Percentiles rank a stretch among this genome's conserved stretches.
Evolutionary conservation across 257 asterid species (phyloP).

Genomic region (Galeopsis tetrahit): DNA sequence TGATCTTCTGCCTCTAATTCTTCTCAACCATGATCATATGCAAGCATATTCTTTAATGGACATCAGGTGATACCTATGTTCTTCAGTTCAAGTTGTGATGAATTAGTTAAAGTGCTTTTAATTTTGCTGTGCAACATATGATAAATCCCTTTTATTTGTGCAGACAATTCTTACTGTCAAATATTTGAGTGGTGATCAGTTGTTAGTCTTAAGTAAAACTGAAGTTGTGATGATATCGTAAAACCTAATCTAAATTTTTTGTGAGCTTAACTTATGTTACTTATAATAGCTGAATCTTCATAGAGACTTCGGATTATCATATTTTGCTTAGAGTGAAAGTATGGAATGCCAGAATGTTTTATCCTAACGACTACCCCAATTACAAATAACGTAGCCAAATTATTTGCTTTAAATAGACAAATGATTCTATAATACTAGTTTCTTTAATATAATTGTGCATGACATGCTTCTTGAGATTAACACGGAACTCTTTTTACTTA

Average conservation of each 20-base stretch:
- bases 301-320: neutral
- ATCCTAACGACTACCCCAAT: neutral
- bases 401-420: neutral
- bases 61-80: slow-evolving; percentile 66
- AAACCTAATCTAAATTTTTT: neutral
- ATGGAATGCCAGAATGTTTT: neutral
- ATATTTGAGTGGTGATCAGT: neutral
- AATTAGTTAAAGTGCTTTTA: slow-evolving; percentile 15
- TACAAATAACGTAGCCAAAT: neutral
- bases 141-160: slow-evolving; percentile 3
- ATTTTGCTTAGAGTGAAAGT: neutral
- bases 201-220: neutral
- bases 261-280: neutral
- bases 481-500: slow-evolving; percentile 36
- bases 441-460: slow-evolving; percentile 17
- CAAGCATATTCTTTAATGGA: slow-evolving; percentile 99
- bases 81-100: slow-evolving; percentile 29
- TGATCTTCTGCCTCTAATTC: slow-evolving; percentile 95
- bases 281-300: slow-evolving; percentile 17
- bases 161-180: slow-evolving; percentile 2
- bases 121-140: neutral
- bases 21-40: slow-evolving; percentile 99
- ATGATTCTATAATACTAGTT: slow-evolving; percentile 14
- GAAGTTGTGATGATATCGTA: neutral
- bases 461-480: slow-evolving; percentile 27